phyloP scores from a whole-genome alignment of 129 eudicot species.

The Chrysanthemum seticuspe region DNA sequence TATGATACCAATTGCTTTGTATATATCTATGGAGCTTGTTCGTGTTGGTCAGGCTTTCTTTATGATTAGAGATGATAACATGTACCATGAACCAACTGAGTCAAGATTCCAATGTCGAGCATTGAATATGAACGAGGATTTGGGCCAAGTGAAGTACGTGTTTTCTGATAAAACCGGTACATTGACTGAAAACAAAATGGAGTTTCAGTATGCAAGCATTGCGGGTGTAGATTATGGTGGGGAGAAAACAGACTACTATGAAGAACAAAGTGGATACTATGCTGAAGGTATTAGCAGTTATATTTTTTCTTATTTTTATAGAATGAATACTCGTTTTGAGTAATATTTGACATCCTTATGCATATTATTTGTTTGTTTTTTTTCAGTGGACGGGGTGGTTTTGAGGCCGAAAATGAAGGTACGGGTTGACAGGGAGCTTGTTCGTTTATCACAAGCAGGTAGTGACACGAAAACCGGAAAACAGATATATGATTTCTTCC shows the following conservation, averaged over 20 bases:
- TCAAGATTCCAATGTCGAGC: conserved; percentile 90
- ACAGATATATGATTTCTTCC: conserved; percentile 62
- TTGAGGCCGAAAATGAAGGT: conserved; percentile 79
- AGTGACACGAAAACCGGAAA: conserved; percentile 45
- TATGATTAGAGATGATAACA: conserved; percentile 64
- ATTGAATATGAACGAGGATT: conserved; percentile 85
- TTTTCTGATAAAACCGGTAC: conserved; percentile 98
- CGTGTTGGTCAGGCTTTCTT: conserved; percentile 95
- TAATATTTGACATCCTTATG: conserved; percentile 7
- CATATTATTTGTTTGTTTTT: not conserved
- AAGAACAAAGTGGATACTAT: conserved; percentile 49
- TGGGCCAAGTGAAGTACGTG: conserved; percentile 87
- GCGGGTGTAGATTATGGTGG: conserved; percentile 65
- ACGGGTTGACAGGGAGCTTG: conserved; percentile 63
- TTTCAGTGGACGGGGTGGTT: conserved; percentile 63
- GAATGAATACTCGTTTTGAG: not conserved
- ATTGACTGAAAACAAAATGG: conserved; percentile 97
- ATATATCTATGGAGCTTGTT: conserved; percentile 96
- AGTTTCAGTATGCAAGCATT: conserved; percentile 85
- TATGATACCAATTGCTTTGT: conserved; percentile 91
- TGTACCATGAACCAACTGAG: conserved; percentile 64
- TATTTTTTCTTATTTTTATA: not conserved
- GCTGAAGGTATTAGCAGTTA: conserved; percentile 50
- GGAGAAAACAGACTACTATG: conserved; percentile 39
- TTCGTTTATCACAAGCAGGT: conserved; percentile 38